Conservation (phyloP, 192 early-diverging fungal genomes). For the Fimicolochytrium jonesii region DNA sequence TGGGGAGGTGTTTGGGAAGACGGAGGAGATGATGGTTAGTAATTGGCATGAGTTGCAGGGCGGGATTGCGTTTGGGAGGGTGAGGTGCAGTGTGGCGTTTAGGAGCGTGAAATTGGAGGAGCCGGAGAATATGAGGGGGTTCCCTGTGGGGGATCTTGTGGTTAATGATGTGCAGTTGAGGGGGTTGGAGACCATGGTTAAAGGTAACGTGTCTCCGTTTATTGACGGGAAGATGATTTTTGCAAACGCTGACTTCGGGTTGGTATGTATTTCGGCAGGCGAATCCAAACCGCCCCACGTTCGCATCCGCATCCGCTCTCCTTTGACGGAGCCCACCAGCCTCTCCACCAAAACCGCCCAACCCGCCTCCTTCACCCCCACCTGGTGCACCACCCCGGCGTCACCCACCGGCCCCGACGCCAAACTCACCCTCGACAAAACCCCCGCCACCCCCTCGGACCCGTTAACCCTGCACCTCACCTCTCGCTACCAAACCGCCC, state of each 20-base stretch:
- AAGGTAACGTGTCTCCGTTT: neutral
- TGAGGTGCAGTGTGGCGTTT: slow-evolving; percentile 19
- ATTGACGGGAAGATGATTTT: too few species aligned
- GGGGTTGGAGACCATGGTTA: slow-evolving; percentile 7
- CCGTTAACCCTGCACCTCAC: slow-evolving; percentile 1
- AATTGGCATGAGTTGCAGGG: slow-evolving; percentile 24
- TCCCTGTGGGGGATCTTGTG: slow-evolving; percentile 17
- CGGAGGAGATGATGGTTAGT: slow-evolving; percentile 5
- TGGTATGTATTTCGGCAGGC: slow-evolving; percentile 1
- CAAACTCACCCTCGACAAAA: too few species aligned
- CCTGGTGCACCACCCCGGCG: too few species aligned
- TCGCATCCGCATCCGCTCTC: slow-evolving; percentile 10
- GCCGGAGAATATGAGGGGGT: slow-evolving; percentile 20
- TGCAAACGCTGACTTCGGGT: too few species aligned
- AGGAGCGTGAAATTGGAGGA: slow-evolving; percentile 16
- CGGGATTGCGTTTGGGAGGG: slow-evolving; percentile 25
- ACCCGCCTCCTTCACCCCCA: slow-evolving; percentile 11
- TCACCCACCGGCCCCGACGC: too few species aligned
- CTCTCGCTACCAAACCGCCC: slow-evolving; percentile 21
- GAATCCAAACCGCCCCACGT: neutral
- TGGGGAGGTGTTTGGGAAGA: slow-evolving; percentile 12
- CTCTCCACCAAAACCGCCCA: neutral
- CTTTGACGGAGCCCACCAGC: slow-evolving; percentile 8
- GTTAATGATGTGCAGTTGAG: slow-evolving; percentile 3
- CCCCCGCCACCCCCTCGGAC: too few species aligned